These are phyloP conservation scores for Astragalus glycyphyllos DNA, from an alignment of 306 rosid species.

Conservation along the genomic window DNA sequence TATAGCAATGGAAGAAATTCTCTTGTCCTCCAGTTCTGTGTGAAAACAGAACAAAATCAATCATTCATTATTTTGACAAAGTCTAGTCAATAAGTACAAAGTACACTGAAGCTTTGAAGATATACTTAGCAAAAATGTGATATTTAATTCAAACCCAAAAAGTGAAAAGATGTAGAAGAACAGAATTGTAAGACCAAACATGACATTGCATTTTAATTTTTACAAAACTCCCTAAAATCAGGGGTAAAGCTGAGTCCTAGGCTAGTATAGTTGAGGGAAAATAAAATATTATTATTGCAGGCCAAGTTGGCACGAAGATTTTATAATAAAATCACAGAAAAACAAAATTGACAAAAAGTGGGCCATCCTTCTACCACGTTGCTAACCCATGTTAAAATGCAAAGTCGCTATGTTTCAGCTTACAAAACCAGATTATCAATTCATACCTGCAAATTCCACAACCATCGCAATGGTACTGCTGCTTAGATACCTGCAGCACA, in stretches of 20 bases:
- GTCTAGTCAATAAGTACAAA: no score
- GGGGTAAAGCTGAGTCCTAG: not conserved
- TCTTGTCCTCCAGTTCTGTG: slow-evolving; percentile 74
- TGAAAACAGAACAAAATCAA: slow-evolving; percentile 22
- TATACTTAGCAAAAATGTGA: no score
- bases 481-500: slow-evolving; percentile 68
- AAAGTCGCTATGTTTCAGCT: not conserved
- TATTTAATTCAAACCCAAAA: not conserved
- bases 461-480: slow-evolving; percentile 84
- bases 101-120: no score
- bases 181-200: not conserved
- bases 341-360: not conserved
- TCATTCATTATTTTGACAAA: no score
- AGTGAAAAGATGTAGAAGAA: not conserved
- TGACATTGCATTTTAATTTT: slow-evolving; percentile 12
- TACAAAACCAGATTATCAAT: slow-evolving; percentile 9
- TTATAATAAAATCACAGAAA: not conserved
- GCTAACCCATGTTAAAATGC: not conserved
- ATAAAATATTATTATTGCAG: slow-evolving; percentile 1
- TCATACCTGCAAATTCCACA: slow-evolving; percentile 92
- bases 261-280: not conserved
- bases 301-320: not conserved
- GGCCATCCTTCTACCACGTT: not conserved
- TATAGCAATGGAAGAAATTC: slow-evolving; percentile 78
- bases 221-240: not conserved